These are phyloP conservation scores for Prunus dulcis DNA, from an alignment of 306 rosid genomes.

Conservation along the genomic window DNA sequence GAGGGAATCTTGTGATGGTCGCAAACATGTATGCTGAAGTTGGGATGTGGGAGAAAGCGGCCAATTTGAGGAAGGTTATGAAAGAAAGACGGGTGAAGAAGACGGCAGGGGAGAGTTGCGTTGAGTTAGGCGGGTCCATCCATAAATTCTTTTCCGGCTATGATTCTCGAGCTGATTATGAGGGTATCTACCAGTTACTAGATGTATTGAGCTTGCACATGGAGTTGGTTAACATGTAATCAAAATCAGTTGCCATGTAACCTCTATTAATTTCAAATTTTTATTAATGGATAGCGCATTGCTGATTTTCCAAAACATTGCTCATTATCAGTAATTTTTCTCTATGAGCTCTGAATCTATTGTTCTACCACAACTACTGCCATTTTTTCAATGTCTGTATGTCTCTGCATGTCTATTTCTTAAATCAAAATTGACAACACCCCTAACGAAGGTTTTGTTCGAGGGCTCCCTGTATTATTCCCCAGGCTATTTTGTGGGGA, in stretches of 20 bases:
- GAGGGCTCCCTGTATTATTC: too few relatives aligned
- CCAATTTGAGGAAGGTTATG: conserved; percentile 60
- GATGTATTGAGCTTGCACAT: conserved; percentile 66
- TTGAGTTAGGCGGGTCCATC: conserved; percentile 65
- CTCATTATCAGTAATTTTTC: neutral
- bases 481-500: too few relatives aligned
- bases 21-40: conserved; percentile 80
- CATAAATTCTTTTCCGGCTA: conserved; percentile 64
- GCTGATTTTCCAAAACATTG: neutral
- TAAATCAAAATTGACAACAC: too few relatives aligned
- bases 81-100: conserved; percentile 66
- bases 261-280: conserved; percentile 6
- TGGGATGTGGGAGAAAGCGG: conserved; percentile 90
- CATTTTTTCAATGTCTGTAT: neutral
- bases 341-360: neutral
- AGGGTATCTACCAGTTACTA: conserved; percentile 43
- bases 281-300: conserved; percentile 1
- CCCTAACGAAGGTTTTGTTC: too few relatives aligned
- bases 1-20: conserved; percentile 72
- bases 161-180: conserved; percentile 36
- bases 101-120: conserved; percentile 78
- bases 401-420: too few relatives aligned
- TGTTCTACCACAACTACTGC: too few relatives aligned
- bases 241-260: conserved; percentile 9
- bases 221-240: conserved; percentile 42